Evolutionary conservation across 352 stramenopile species (phyloP), one percentile per base, ranked within the genome.

Genomic region (Elongisporangium prolatum): DNA sequence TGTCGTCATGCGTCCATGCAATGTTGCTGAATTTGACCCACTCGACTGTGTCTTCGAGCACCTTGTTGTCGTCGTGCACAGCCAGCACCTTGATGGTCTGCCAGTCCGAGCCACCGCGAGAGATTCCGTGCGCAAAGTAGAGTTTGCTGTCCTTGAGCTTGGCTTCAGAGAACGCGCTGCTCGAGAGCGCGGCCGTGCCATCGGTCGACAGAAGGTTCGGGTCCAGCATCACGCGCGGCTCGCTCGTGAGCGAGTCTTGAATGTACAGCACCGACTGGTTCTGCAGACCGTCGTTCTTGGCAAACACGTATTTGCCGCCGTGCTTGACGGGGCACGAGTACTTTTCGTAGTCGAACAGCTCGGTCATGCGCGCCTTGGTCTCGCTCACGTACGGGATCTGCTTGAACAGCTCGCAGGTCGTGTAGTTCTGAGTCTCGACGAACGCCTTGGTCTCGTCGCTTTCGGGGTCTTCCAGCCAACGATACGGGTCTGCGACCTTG

Each of bases 281-380:
- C 71, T 95, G 84, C 40, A 97, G 75, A 7, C 88, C 88, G 54
- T 91, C 75, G 71, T 96, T 95, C 68, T 95, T 91, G 52, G 78
- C 80, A 59, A 89, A 96, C 2, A 89, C 72, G 69, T 94, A 96
- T 64, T 89, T 88, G 59, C 74, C 67, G 13, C 80, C 85, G 63
- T 89, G 63, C 63, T 93, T 89, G 50, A 72, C 65, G 8, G 86
- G 86, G 16, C 74, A 84, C 52, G 83, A 88, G 67, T 75, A 95
- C 63, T 95, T 95, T 64, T 95, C 86, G 57, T 96, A 96, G 69
- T 94, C 89, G 68, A 92, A 96, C 0, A 95, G 71, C 52, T 94
- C 80, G 40, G 79, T 92, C 64, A 95, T 75, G 34, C 86, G 80
- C 51, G 69, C 60, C 61, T 91, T 89, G 28, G 80, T 91, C 56